Percentiles rank a stretch among this genome's conserved stretches.
These are phyloP conservation scores for Mycena floridula DNA, from an alignment of 768 basidiomycete genomes.

Conservation along the genomic window DNA sequence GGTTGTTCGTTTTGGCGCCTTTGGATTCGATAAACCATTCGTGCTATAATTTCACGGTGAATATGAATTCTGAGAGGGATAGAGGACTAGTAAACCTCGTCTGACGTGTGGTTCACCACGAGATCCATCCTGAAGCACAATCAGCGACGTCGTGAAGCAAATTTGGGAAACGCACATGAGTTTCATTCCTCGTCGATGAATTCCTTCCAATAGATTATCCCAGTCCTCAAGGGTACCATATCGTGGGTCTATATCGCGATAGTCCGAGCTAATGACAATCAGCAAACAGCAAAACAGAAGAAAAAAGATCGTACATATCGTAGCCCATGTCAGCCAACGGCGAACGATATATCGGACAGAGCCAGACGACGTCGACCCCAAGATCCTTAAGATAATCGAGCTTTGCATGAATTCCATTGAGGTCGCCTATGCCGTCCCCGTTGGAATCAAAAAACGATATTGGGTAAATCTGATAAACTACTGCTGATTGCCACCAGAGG, in stretches of 20 bases:
- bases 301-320: constrained; percentile 43
- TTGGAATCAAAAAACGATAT: constrained; percentile 68
- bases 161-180: constrained; percentile 41
- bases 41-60: constrained; percentile 37
- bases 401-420: constrained; percentile 58
- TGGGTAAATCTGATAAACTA: constrained; percentile 68
- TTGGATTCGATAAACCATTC: constrained; percentile 63
- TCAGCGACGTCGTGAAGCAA: neutral
- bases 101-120: constrained; percentile 69
- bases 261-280: constrained; percentile 47
- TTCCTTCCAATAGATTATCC: constrained; percentile 45
- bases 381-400: constrained; percentile 65
- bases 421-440: constrained; percentile 64
- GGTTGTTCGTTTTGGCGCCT: constrained; percentile 37
- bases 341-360: constrained; percentile 64
- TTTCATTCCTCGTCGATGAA: constrained; percentile 64
- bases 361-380: constrained; percentile 65
- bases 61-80: constrained; percentile 3
- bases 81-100: constrained; percentile 35
- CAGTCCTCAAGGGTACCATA: constrained; percentile 62
- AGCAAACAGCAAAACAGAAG: neutral
- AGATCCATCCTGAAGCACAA: constrained; percentile 56
- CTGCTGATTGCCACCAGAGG: constrained; percentile 61
- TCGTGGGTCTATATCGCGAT: constrained; percentile 53
- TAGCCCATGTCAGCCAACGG: constrained; percentile 73